A percentile compares a stretch with the other conserved stretches of the same genome.
Conservation (phyloP, 441 rosid species). For the Mallotus japonicus region DNA sequence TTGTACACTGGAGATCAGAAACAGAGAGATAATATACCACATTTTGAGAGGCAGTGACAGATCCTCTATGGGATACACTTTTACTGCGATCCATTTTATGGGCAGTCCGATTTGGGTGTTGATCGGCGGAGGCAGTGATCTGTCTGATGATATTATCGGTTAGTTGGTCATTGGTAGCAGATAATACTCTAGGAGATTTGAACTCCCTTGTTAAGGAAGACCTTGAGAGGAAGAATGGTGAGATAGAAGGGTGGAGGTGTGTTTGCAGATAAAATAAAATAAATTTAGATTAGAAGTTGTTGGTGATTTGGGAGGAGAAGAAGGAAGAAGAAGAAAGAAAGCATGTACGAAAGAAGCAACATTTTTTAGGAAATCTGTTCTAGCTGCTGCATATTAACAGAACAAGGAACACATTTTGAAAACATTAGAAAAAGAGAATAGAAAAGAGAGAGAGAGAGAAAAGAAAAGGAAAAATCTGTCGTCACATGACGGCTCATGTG, state of each 20-base stretch:
- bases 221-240: not conserved
- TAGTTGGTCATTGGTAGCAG: conserved; percentile 42
- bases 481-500: not conserved
- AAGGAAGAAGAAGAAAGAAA: not conserved
- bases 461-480: conserved; percentile 8
- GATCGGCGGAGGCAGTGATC: conserved; percentile 32
- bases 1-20: not conserved
- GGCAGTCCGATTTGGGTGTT: conserved; percentile 14
- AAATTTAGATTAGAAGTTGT: too few species aligned
- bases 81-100: conserved; percentile 6
- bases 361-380: conserved; percentile 57
- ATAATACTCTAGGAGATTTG: conserved; percentile 59
- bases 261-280: conserved; percentile 34
- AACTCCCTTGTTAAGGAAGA: conserved; percentile 38
- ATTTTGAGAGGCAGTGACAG: conserved; percentile 25
- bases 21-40: conserved; percentile 29
- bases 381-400: conserved; percentile 39
- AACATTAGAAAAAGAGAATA: not conserved
- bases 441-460: conserved; percentile 1
- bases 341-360: conserved; percentile 52
- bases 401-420: not conserved
- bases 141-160: conserved; percentile 42
- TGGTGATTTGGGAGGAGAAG: not conserved
- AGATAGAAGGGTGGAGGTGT: conserved; percentile 17
- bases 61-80: not conserved